Conservation (phyloP, 352 stramenopile species). For the Globisporangium irregulare region DNA sequence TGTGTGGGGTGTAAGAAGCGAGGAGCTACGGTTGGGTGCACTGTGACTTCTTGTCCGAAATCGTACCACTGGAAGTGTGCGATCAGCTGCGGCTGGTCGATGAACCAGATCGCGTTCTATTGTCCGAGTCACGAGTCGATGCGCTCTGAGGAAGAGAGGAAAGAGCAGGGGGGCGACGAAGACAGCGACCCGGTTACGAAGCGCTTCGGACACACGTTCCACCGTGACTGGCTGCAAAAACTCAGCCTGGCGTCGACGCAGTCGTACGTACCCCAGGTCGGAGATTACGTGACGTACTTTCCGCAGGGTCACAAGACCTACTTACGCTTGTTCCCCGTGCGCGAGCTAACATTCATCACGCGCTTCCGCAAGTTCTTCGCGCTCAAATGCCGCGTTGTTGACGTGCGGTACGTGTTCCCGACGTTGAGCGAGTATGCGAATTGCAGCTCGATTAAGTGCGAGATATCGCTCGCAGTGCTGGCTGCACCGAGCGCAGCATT, state of each 20-base stretch:
- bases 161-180: conserved; percentile 28
- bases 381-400: conserved; percentile 70
- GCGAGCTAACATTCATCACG: conserved; percentile 43
- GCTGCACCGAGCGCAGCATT: conserved; percentile 43
- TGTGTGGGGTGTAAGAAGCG: conserved; percentile 71
- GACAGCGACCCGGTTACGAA: conserved; percentile 42
- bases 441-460: conserved; percentile 65
- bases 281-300: conserved; percentile 82
- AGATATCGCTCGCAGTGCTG: conserved; percentile 65
- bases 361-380: conserved; percentile 58
- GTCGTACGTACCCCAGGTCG: conserved; percentile 78
- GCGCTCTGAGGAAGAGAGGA: conserved; percentile 27
- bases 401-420: conserved; percentile 79
- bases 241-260: conserved; percentile 43
- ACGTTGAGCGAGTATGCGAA: conserved; percentile 49
- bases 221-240: conserved; percentile 79
- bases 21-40: conserved; percentile 79
- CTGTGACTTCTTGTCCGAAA: conserved; percentile 49
- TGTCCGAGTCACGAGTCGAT: conserved; percentile 56
- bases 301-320: conserved; percentile 68
- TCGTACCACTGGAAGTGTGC: conserved; percentile 87
- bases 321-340: conserved; percentile 32
- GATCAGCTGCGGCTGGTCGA: conserved; percentile 59
- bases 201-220: conserved; percentile 65
- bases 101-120: conserved; percentile 83